Base-by-base conservation (phyloP, 2,329 filamentous ascomycete genomes). In the Neopestalotiopsis rosae region DNA sequence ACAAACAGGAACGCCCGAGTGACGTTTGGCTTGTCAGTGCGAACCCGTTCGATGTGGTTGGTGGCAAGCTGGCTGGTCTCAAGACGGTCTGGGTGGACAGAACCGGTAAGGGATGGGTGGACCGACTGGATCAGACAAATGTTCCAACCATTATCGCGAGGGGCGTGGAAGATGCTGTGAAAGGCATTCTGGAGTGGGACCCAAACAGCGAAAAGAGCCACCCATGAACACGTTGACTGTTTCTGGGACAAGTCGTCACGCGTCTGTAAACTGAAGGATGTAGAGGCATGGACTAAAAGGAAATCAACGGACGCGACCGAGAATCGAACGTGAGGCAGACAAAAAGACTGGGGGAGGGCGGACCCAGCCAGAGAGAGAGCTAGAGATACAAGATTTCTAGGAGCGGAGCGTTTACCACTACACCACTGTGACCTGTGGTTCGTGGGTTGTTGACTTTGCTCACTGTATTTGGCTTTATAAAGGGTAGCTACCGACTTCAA, bases 31-130 rank as follows among this genome's bases (percentile, higher is more conserved):
- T 94, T 7, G 85, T 95, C 5, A 92, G 87, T 72, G 88, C 88
- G 1, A 94, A 94, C 76, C 89, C 92, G 2, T 94, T 94, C 76
- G 92, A 94, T 76, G 81, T 92, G 17, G 85, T 90, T 0, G 92
- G 92, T 0, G 90, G 91, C 0, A 84, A 84, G 70, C 83, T 83
- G 1, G 83, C 85, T 5, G 91, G 91, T 0, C 81, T 94, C 80
- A 85, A 86, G 73, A 87, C 89, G 30, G 88, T 85, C 13, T 94
- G 90, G 89, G 86, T 94, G 5, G 90, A 94, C 80, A 82, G 92
- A 32, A 78, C 76, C 14, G 86, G 87, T 0, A 83, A 79, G 9
- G 91, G 91, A 2, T 94, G 92, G 92, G 81, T 85, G 70, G 92
- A 94, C 80, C 80, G 79, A 10, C 79, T 92, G 61, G 85, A 87